Conservation (phyloP, 2,329 filamentous ascomycete species). For the Xylariaceae sp. region DNA sequence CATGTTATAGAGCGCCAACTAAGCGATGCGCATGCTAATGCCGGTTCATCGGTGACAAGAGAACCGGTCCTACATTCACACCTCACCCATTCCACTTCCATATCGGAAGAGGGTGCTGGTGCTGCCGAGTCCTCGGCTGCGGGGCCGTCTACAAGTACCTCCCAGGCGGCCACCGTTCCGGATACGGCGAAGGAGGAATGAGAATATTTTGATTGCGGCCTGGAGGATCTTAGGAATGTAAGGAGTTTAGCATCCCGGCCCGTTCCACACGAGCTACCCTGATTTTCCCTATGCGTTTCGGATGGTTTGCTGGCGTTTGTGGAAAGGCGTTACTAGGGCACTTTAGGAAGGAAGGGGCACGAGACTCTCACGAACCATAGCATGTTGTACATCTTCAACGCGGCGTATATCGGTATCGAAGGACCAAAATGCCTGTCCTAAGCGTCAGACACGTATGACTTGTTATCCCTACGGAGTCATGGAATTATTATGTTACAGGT, state of each 20-base stretch:
- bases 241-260: conserved; percentile 13
- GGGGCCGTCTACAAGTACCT: conserved; percentile 8
- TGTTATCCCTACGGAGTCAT: neutral
- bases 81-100: conserved; percentile 50
- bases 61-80: conserved; percentile 55
- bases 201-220: neutral
- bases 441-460: neutral
- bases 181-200: conserved; percentile 31
- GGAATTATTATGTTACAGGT: too few species aligned
- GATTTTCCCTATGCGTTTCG: conserved; percentile 1
- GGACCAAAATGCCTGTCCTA: neutral
- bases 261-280: neutral
- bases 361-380: conserved; percentile 8
- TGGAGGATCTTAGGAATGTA: neutral
- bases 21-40: conserved; percentile 43
- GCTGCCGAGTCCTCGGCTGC: conserved; percentile 8
- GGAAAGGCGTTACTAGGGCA: neutral
- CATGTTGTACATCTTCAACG: neutral
- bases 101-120: conserved; percentile 40
- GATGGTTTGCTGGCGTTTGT: conserved; percentile 12
- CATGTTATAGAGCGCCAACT: conserved; percentile 56
- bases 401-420: neutral
- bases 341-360: conserved; percentile 1
- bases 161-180: conserved; percentile 17
- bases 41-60: conserved; percentile 38